Evolutionary conservation across 306 rosid species (phyloP).

Genomic region (Calophaca sinica): DNA sequence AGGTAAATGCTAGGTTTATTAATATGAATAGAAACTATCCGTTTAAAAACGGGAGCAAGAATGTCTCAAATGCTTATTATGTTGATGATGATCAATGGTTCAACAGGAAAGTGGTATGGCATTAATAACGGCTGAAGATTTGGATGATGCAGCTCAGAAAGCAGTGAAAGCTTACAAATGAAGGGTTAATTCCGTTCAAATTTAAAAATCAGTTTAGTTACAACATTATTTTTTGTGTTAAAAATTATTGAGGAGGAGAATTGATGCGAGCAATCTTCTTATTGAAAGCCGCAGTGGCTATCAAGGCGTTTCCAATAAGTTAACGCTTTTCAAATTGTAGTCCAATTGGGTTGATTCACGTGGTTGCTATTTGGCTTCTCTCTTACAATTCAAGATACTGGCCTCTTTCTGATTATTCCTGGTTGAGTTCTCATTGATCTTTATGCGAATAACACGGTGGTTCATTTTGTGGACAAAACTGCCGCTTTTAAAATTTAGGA

Average conservation of each 20-base stretch:
- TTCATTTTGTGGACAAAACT: not conserved
- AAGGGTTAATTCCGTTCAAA: slow-evolving; percentile 44
- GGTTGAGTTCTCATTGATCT: slow-evolving; percentile 33
- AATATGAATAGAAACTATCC: not conserved
- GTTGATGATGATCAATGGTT: slow-evolving; percentile 41
- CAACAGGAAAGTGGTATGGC: slow-evolving; percentile 94
- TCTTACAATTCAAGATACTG: slow-evolving; percentile 13
- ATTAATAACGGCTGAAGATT: slow-evolving; percentile 92
- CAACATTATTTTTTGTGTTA: slow-evolving; percentile 44
- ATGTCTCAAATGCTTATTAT: slow-evolving; percentile 32
- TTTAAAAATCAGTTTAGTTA: slow-evolving; percentile 39
- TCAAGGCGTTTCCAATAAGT: slow-evolving; percentile 54
- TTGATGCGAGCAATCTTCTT: slow-evolving; percentile 41
- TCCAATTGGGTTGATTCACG: slow-evolving; percentile 35
- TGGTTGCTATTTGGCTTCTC: slow-evolving; percentile 31
- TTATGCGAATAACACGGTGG: slow-evolving; percentile 4
- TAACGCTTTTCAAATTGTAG: slow-evolving; percentile 33
- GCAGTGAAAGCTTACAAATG: slow-evolving; percentile 81
- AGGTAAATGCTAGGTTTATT: slow-evolving; percentile 56
- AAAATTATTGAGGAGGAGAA: slow-evolving; percentile 41
- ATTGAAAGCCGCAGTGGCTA: slow-evolving; percentile 41
- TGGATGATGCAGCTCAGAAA: slow-evolving; percentile 97
- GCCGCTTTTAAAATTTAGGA: not conserved
- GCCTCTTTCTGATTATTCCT: slow-evolving; percentile 3
- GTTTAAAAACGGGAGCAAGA: slow-evolving; percentile 15